phyloP scores from a whole-genome alignment of 1,284 basidiomycete genomes.

The Marasmius oreades region DNA sequence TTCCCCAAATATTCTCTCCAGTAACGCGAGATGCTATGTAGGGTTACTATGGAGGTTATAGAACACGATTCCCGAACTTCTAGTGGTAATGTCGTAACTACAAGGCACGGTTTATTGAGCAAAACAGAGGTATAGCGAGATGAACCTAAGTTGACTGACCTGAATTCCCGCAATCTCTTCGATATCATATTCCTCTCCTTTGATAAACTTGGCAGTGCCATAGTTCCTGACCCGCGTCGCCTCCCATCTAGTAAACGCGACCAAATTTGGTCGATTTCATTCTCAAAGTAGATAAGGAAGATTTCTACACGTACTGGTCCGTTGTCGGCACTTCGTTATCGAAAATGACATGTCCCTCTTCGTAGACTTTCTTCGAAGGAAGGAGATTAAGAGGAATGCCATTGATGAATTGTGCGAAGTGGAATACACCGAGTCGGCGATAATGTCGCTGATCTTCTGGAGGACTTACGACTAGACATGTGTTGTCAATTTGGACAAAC shows the following conservation, averaged over 20 bases:
- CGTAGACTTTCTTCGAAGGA: slow-evolving; percentile 27
- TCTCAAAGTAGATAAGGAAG: neutral
- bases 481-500: neutral
- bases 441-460: slow-evolving; percentile 37
- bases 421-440: slow-evolving; percentile 41
- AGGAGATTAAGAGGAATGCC: slow-evolving; percentile 26
- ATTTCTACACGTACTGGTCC: slow-evolving; percentile 22
- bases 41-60: too few species aligned
- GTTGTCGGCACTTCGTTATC: slow-evolving; percentile 27
- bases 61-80: neutral
- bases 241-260: slow-evolving; percentile 31
- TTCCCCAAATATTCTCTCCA: too few species aligned
- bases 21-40: too few species aligned
- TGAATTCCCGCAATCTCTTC: slow-evolving; percentile 29
- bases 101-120: neutral
- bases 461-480: slow-evolving; percentile 32
- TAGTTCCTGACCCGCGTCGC: slow-evolving; percentile 30
- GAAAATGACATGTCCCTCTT: slow-evolving; percentile 28
- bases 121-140: neutral
- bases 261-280: neutral
- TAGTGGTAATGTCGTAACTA: slow-evolving; percentile 12
- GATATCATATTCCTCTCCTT: slow-evolving; percentile 31
- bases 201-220: slow-evolving; percentile 28
- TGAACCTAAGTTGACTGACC: slow-evolving; percentile 7
- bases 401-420: slow-evolving; percentile 35